A percentile compares a stretch with the other conserved stretches of the same genome.
These are phyloP conservation scores for Chlorokybus atmophyticus DNA, from an alignment of 139 green algal genomes.

Conservation along the genomic window DNA sequence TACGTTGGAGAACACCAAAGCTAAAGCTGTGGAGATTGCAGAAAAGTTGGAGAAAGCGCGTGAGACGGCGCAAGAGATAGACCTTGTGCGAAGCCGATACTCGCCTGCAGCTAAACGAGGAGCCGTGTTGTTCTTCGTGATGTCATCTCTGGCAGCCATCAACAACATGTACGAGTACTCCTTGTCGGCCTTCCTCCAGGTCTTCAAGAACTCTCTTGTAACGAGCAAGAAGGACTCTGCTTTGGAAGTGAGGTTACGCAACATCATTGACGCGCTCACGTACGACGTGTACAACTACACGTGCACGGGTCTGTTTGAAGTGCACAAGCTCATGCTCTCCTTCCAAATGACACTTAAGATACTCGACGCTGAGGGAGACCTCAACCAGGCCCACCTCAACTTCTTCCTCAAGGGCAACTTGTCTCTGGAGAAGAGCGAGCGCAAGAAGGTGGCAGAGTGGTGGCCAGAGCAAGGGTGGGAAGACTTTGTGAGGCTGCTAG, in stretches of 20 bases:
- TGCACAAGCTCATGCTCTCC: slow-evolving; percentile 66
- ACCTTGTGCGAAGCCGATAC: slow-evolving; percentile 49
- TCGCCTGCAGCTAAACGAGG: slow-evolving; percentile 54
- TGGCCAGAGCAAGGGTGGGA: slow-evolving; percentile 65
- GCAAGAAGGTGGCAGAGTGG: slow-evolving; percentile 49
- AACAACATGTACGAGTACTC: slow-evolving; percentile 70
- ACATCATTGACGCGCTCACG: slow-evolving; percentile 61
- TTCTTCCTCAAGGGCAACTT: slow-evolving; percentile 85
- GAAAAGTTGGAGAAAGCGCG: slow-evolving; percentile 53
- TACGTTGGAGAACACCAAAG: slow-evolving; percentile 64
- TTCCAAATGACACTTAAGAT: slow-evolving; percentile 73
- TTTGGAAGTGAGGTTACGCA: slow-evolving; percentile 49
- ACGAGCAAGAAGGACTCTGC: slow-evolving; percentile 41
- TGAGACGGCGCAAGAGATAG: slow-evolving; percentile 50
- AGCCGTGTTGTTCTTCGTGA: slow-evolving; percentile 70
- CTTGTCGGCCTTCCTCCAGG: slow-evolving; percentile 48
- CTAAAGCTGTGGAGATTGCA: slow-evolving; percentile 60
- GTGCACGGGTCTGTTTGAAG: slow-evolving; percentile 63
- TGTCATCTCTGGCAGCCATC: slow-evolving; percentile 49
- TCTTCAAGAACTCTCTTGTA: slow-evolving; percentile 50
- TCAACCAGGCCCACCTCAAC: slow-evolving; percentile 53
- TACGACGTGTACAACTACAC: slow-evolving; percentile 70
- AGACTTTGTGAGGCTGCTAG: slow-evolving; percentile 55
- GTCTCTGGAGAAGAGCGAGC: slow-evolving; percentile 45
- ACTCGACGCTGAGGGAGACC: slow-evolving; percentile 40